Conservation (phyloP, 106 monocot species). For the Acanthochlamys bracteata region DNA sequence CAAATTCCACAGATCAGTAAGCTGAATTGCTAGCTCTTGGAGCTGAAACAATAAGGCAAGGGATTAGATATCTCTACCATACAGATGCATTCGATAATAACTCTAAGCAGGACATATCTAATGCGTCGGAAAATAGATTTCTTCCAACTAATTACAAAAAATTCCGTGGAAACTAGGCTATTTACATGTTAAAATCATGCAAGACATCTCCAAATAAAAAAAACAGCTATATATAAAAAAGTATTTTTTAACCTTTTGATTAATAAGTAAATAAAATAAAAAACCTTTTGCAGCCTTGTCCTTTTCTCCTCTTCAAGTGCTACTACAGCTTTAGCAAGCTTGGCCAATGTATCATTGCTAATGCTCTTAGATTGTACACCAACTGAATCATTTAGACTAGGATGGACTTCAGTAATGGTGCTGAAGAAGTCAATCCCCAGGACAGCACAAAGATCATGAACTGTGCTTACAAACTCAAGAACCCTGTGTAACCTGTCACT, state of each 20-base stretch:
- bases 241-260: too few relatives aligned
- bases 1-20: constrained; percentile 85
- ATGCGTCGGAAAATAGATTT: too few relatives aligned
- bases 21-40: constrained; percentile 77
- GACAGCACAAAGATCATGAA: constrained; percentile 89
- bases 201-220: too few relatives aligned
- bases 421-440: constrained; percentile 83
- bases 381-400: constrained; percentile 64
- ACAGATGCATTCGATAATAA: not conserved
- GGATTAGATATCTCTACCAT: not conserved
- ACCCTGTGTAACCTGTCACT: constrained; percentile 80
- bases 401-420: constrained; percentile 78
- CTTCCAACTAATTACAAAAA: too few relatives aligned
- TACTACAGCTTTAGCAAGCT: constrained; percentile 53
- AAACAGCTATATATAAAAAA: too few relatives aligned
- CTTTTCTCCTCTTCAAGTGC: constrained; percentile 64
- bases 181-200: too few relatives aligned
- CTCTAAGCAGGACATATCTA: too few relatives aligned
- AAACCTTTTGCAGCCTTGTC: constrained; percentile 68
- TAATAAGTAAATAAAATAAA: not conserved
- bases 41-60: constrained; percentile 29
- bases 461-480: constrained; percentile 69
- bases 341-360: constrained; percentile 71
- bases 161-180: too few relatives aligned
- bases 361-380: constrained; percentile 81